phyloP scores from a whole-genome alignment of 2,329 filamentous ascomycete genomes.

The Grosmannia serpens region DNA sequence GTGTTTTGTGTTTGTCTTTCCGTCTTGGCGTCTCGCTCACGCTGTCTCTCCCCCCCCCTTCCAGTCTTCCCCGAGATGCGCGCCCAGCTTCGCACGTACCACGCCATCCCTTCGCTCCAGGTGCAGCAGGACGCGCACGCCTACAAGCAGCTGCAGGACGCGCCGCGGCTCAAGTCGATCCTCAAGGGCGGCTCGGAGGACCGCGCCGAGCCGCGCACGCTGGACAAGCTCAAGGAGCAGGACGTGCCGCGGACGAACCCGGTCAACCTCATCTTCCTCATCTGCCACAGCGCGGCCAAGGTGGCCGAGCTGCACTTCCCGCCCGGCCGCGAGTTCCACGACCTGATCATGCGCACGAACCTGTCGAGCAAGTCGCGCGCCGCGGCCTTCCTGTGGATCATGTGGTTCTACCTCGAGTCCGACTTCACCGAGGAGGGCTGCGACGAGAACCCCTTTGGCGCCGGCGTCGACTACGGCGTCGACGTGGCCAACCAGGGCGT shows the following conservation, averaged over 20 bases:
- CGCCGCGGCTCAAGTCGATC: constrained; percentile 90
- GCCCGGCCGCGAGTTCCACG: constrained; percentile 79
- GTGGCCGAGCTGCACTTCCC: constrained; percentile 90
- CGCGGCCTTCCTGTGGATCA: constrained; percentile 85
- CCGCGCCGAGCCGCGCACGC: constrained; percentile 64
- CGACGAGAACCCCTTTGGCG: constrained; percentile 80
- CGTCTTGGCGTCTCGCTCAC: constrained; percentile 11
- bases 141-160: constrained; percentile 97
- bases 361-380: constrained; percentile 75
- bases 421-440: constrained; percentile 85
- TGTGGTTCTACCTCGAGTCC: constrained; percentile 98
- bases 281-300: constrained; percentile 80
- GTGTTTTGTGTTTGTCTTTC: constrained; percentile 14
- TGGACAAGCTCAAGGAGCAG: constrained; percentile 67
- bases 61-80: constrained; percentile 98
- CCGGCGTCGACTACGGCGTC: constrained; percentile 52
- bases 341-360: constrained; percentile 84
- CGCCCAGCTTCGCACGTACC: constrained; percentile 92
- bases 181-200: constrained; percentile 95
- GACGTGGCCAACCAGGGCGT: constrained; percentile 59
- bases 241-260: constrained; percentile 74
- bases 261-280: constrained; percentile 92
- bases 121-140: constrained; percentile 89
- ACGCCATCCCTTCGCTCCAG: constrained; percentile 92
- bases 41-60: too few species aligned